Percentiles rank a stretch among this genome's conserved stretches.
phyloP scores from a whole-genome alignment of 352 stramenopile genomes.

The Thalassiosira exigua region DNA sequence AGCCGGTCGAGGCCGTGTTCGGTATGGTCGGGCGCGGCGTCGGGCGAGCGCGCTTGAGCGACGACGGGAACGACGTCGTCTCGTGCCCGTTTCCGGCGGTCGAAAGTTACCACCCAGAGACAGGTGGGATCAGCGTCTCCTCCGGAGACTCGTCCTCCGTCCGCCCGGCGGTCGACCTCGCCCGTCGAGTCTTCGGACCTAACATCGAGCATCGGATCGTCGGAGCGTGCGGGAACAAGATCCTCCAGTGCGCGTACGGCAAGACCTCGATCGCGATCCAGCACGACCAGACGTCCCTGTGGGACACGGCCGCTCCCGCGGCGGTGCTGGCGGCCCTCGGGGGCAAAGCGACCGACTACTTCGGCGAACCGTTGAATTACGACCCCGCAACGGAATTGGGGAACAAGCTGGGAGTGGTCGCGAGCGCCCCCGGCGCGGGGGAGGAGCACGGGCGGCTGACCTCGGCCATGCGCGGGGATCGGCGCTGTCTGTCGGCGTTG shows the following conservation, averaged over 20 bases:
- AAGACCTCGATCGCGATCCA: conserved; percentile 46
- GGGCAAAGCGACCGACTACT: conserved; percentile 64
- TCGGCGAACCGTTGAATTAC: conserved; percentile 65
- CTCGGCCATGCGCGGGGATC: conserved; percentile 46
- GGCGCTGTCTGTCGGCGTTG: conserved; percentile 43
- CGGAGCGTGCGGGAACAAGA: conserved; percentile 66
- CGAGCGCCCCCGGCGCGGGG: conserved; percentile 30
- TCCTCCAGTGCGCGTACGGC: conserved; percentile 39
- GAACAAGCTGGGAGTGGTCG: conserved; percentile 66
- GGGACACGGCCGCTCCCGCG: conserved; percentile 69
- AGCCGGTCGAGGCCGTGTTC: not conserved
- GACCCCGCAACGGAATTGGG: conserved; percentile 37
- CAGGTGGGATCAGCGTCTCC: conserved; percentile 31
- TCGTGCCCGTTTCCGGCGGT: not conserved
- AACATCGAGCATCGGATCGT: conserved; percentile 51
- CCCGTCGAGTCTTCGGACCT: conserved; percentile 13
- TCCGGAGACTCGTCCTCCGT: conserved; percentile 39
- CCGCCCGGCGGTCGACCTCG: no score
- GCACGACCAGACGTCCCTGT: conserved; percentile 66
- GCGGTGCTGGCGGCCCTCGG: conserved; percentile 57
- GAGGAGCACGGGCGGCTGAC: conserved; percentile 53
- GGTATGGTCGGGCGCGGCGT: not conserved
- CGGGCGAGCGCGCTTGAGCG: not conserved
- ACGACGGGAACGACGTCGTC: not conserved
- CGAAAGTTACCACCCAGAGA: conserved; percentile 2